Base-by-base conservation (phyloP, 2,329 filamentous ascomycete genomes). In the Beauveria pseudobassiana region DNA sequence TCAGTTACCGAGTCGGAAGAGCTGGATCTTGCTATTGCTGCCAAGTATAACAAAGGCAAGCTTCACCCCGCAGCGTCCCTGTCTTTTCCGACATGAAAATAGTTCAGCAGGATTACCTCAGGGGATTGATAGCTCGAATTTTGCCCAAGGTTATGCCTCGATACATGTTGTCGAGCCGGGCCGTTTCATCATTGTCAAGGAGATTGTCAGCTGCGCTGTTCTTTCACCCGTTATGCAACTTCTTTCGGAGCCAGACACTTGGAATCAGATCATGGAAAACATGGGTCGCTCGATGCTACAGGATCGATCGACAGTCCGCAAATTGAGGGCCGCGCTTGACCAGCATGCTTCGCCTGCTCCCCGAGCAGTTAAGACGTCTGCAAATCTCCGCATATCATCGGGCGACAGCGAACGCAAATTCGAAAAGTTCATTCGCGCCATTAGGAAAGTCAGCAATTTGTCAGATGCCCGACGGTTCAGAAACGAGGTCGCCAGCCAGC, bases 1-100 rank as follows among this genome's bases (percentile, higher is more conserved):
- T 92, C 88, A 66, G 87, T 99, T 61, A 98, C 96, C 3, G 95
- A 99, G 76, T 96, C 93, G 1, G 93, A 97, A 71, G 95, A 99
- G 80, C 79, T 99, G 68, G 93, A 98, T 73, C 80, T 96, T 66
- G 95, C 95, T 1, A 96, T 99, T 74, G 95, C 95, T n/a, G 88
- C 85, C 46, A 97, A 96, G 75, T 99, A 95, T 74, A 88, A 84
- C 60, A 89, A 96, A 72, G 93, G 93, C 28, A 91, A 89, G 65
- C 79, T 99, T 63, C 96, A 99, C 71, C 83, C 90, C 5, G 95
- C 95, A 5, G 93, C 90, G 5, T 89, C 88, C 16, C 77, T 96
- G 68, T 86, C 89, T 38, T 92, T 91, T 69, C 89, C 1, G 93
- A 97, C 69, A 90, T 87, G 63, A 95, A 91, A 72, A 80, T 87